Base-by-base conservation (phyloP, 1,284 basidiomycete species). In the Austroboletus novae-zelandiae region DNA sequence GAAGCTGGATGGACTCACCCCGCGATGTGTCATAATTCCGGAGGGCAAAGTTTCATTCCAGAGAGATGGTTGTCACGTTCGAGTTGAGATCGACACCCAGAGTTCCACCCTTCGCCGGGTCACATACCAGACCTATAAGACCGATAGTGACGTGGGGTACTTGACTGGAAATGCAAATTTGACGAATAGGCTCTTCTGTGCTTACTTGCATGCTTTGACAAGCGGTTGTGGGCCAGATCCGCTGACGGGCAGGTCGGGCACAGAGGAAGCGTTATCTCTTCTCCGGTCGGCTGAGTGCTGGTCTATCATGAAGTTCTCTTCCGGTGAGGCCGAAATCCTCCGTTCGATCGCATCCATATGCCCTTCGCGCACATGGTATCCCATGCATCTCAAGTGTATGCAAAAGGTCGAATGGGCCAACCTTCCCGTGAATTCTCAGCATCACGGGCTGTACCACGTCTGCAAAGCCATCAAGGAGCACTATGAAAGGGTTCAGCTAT, bases 151-250 rank as follows among this genome's bases (percentile, higher is more conserved):
- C n/a, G 61, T 80, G 11, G 69, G 74, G 10, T 62, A 66, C 45
- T 59, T 80, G 5, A 61, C 61, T 1, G 68, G 71, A 7, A 66
- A 64, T 15, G 58, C 50, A 29, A 70, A 62, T n/a, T 53, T 77
- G 39, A 61, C 61, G 5, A 70, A 65, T 56, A 66, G 66, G 25
- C 58, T 76, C 0, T 77, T 69, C 52, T 66, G 66, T 40, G 62
- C 71, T 2, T 75, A 76, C 40, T 64, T 81, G 15, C 79, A 80
- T 20, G 74, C 75, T 2, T 37, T 77, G n/a, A 78, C 73, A 0
- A 71, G 71, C 43, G 59, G 63, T 1, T 69, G 67, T 23, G 57
- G 74, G 8, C 64, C 69, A 3, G 80, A 81, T 57, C 74, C 74
- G 0, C 63, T 81, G 4, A 75, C 74, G 0, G 59, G 67, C 8